These are phyloP conservation scores for Hygrophorus pudorinus DNA, from an alignment of 768 basidiomycete species.

Conservation along the genomic window DNA sequence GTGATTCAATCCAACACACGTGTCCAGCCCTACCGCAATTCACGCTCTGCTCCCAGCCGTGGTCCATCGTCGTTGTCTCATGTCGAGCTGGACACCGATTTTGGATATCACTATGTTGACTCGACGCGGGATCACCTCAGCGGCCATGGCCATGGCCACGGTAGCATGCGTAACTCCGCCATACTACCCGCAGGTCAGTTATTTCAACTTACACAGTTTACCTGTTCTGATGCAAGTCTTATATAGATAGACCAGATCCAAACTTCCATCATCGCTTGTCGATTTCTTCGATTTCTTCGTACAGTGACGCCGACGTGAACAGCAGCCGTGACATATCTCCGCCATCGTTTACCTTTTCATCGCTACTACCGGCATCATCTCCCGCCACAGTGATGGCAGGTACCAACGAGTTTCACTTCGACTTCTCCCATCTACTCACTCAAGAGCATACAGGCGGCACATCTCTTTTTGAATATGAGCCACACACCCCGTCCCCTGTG, in stretches of 20 bases:
- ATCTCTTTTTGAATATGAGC: constrained; percentile 10
- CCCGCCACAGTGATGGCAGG: constrained; percentile 19
- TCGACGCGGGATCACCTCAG: constrained; percentile 9
- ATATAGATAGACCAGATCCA: constrained; percentile 15
- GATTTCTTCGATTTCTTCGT: constrained; percentile 22
- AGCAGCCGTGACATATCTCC: constrained; percentile 12
- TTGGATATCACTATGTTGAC: constrained; percentile 14
- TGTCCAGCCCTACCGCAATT: constrained; percentile 3
- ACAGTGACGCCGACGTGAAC: constrained; percentile 22
- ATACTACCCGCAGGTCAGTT: constrained; percentile 35
- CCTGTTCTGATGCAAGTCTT: background rate
- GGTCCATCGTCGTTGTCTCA: constrained; percentile 16
- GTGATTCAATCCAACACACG: constrained; percentile 9
- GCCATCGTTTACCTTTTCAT: constrained; percentile 22
- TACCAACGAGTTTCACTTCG: constrained; percentile 18
- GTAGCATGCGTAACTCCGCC: background rate
- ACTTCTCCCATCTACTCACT: constrained; percentile 23
- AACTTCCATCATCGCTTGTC: constrained; percentile 25
- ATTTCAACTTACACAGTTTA: constrained; percentile 5
- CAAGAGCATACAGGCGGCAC: constrained; percentile 16
- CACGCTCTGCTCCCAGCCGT: background rate
- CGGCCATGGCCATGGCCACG: constrained; percentile 12
- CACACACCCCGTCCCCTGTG: background rate
- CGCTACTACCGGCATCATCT: constrained; percentile 16
- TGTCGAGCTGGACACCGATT: constrained; percentile 14